phyloP scores from a whole-genome alignment of 768 basidiomycete genomes.

The Lentinula aciculospora region DNA sequence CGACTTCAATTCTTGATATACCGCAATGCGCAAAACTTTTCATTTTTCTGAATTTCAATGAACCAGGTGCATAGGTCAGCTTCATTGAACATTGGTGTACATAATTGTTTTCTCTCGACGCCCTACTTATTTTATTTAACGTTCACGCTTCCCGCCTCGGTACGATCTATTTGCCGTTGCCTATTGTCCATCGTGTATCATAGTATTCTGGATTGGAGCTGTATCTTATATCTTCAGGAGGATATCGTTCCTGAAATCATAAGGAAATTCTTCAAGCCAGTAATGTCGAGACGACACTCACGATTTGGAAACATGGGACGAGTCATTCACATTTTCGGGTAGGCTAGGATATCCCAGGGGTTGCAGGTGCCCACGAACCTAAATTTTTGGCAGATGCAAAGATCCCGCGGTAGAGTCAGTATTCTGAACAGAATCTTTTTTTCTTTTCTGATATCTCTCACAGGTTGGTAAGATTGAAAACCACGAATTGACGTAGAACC shows the following conservation, averaged over 20 bases:
- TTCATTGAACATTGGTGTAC: neutral
- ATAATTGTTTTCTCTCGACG: neutral
- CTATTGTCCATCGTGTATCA: neutral
- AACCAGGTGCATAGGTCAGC: neutral
- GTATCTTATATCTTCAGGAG: neutral
- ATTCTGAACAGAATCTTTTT: neutral
- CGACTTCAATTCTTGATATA: neutral
- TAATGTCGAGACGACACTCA: neutral
- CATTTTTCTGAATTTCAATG: neutral
- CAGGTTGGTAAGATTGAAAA: too few species aligned
- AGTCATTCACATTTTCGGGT: conserved; percentile 4
- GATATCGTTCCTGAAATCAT: neutral
- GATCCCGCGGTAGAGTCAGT: neutral
- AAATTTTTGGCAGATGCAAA: neutral
- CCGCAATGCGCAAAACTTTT: neutral
- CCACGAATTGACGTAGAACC: too few species aligned
- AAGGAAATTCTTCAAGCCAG: neutral
- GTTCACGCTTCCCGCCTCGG: neutral
- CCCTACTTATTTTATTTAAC: neutral
- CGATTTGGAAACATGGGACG: neutral
- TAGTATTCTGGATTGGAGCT: neutral
- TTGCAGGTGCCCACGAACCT: conserved; percentile 1
- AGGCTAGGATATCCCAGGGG: neutral
- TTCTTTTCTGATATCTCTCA: neutral
- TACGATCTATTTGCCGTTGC: neutral